Evolutionary conservation across 208 protist genomes (phyloP), one percentile per base, ranked within the genome.

Genomic region (Borovskyia barvae): DNA sequence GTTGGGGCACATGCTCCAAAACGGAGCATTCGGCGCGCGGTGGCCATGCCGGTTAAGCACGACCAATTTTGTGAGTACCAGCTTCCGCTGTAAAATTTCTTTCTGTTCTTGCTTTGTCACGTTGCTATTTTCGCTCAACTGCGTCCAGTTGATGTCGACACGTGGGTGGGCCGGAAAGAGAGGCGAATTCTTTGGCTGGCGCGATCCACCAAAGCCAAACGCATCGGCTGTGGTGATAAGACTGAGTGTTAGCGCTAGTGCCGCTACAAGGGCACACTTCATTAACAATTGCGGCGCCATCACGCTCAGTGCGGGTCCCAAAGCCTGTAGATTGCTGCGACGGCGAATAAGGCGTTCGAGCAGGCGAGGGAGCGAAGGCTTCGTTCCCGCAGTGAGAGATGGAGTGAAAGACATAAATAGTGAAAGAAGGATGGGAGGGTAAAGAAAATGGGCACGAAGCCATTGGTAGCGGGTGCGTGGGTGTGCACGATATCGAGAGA

Each of bases 31-130:
- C 22, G 86, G 86, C 5, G 82, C 71, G 45, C 86, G 82, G 59
- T 93, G 86, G 26, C 86, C 86, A 51, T 93, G 86, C 20, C 86
- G 82, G 53, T 88, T 90, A 33, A 93, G 57, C 14, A 87, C 78
- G 51, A 93, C 60, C 9, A 93, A 64, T 59, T 90, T 88, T 1
- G 74, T 87, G 12, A 92, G 54, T 3, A 88, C 80, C 20, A 93
- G 75, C 41, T 85, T 70, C 19, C 56, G 57, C 26, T 60, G 47
- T 14, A 77, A 28, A 22, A 76, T 71, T 15, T 58, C 26, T 50
- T 75, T 64, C 9, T 50, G 54, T 39, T 89, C 72, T 5, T 49
- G 37, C 49, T 71, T 73, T 9, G 75, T 71, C 11, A 77, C 3
- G 52, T 73, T 71, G 15, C 46, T 46, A 32, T 72, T 77, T 8